Evolutionary conservation across 495 filamentous ascomycete genomes (phyloP), one percentile per base, ranked within the genome.

Genomic region (Pseudotulostoma volvatum): DNA sequence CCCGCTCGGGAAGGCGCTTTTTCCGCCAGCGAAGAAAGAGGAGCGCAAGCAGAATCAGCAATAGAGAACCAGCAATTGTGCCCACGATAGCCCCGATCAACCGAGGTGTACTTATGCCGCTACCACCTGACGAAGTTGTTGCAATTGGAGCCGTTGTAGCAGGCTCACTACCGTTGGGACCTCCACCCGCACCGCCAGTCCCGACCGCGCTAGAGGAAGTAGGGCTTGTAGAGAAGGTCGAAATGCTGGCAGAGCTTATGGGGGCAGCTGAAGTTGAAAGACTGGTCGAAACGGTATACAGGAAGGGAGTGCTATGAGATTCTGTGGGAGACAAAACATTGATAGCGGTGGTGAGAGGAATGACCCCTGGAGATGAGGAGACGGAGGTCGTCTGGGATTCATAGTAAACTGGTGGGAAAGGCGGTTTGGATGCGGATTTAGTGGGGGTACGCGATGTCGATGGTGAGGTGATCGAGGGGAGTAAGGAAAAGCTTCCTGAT

Each of bases 41-140:
- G 31, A 80, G 60, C 0, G 73, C 47, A 32, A 76, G 37, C 8
- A 78, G 42, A 5, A 77, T 43, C 34, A 81, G 43, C 20, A 79
- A 45, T 7, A 74, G 70, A 8, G 77, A 54, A 13, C 75, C 78
- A 32, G 77, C 75, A 30, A 81, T 56, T 28, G 73, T 69, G 16
- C 78, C 78, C 5, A 81, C 60, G 8, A 83, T 73, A 18, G 78
- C 71, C 13, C 78, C 78, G 4, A 77, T 72, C 16, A 82, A 56
- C 18, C 55, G 50, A 9, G 52, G 41, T 7, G 59, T 64, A 13
- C 41, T 49, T 7, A 48, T 36, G 17, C 41, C 38, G 23, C 41
- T 43, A 7, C 25, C 38, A 34, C 5, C 30, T 17, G 46, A 33
- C 13, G 39, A 41, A 3, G 37, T 13, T 11, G 44, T 41, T 28